Evolutionary conservation across 352 stramenopile species (phyloP), one percentile per base, ranked within the genome.

Genomic region (Phytophthora colocasiae): DNA sequence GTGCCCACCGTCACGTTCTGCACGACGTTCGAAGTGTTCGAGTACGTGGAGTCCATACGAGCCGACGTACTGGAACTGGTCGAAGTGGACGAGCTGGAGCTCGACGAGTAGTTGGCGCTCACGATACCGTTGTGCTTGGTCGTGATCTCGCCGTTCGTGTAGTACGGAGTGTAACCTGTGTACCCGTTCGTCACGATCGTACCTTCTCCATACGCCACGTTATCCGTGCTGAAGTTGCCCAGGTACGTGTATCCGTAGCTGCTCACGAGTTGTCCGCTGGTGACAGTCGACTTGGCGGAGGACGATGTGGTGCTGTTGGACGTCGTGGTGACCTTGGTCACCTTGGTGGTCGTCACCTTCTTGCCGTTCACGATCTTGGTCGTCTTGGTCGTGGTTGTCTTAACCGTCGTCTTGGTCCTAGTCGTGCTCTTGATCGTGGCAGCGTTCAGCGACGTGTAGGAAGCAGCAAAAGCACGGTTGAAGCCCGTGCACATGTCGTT

Each of bases 401-500:
- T 80, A 19, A 73, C 83, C 3, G 78, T 77, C 11, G 73, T 83
- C 36, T 68, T 83, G 17, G 68, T 78, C 32, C 63, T 83, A 14
- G 75, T 83, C n/a, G 77, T 81, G 10, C 59, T 58, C 47, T 73
- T 79, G 34, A 75, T 65, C 0, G 77, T 59, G 8, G 77, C 64
- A 17, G 78, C 43, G 40, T 75, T 85, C 45, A 75, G 55, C 19
- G 67, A 43, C 56, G 77, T 76, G 62, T 81, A 77, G 9, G 70
- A 71, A 11, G 78, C 73, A 8, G 73, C 66, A 49, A 81, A 81
- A 8, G 69, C 77, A 51, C 71, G 64, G 66, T 77, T 80, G 51
- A 86, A 83, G 47, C 78, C 80, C 51, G 79, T 77, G 62, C 82
- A 91, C 41, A 89, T 47, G 63, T 88, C 80, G 9, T 78, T 73